phyloP scores from a whole-genome alignment of 2,329 filamentous ascomycete genomes.

The Fusarium coicis region DNA sequence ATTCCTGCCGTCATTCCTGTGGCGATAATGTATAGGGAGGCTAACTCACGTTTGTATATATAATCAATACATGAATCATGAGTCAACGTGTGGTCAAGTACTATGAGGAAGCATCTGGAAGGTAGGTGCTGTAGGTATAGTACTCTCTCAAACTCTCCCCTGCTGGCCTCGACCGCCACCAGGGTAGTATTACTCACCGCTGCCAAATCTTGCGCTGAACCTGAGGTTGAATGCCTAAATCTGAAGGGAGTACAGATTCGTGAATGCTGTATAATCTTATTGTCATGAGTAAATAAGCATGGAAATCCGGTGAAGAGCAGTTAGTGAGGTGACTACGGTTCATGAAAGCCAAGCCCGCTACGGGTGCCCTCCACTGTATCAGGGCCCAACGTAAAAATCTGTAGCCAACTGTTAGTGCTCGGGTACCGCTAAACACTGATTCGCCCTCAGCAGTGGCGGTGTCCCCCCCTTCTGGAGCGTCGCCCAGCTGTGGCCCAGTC shows the following conservation, averaged over 20 bases:
- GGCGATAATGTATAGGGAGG: background rate
- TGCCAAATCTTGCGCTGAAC: background rate
- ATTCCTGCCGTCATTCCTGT: constrained; percentile 1
- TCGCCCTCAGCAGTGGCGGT: constrained; percentile 43
- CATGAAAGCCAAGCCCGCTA: constrained; percentile 6
- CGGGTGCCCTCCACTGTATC: constrained; percentile 36
- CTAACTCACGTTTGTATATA: background rate
- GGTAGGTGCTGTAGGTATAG: background rate
- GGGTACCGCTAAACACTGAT: constrained; percentile 37
- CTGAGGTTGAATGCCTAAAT: background rate
- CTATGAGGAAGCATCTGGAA: constrained; percentile 26
- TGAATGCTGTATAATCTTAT: constrained; percentile 12
- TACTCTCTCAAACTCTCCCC: background rate
- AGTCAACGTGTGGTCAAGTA: background rate
- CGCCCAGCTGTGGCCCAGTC: constrained; percentile 32
- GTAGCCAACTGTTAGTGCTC: constrained; percentile 42
- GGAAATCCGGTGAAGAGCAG: constrained; percentile 44
- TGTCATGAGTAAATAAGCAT: constrained; percentile 41
- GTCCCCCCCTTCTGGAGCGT: constrained; percentile 26
- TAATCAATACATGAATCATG: constrained; percentile 14
- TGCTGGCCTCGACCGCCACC: constrained; percentile 24
- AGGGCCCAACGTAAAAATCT: constrained; percentile 30
- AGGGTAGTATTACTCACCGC: constrained; percentile 4
- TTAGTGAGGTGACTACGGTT: background rate
- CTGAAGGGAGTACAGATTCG: background rate